A percentile compares a stretch with the other conserved stretches of the same genome.
Conservation (phyloP, 1,284 basidiomycete species). For the Ceratobasidium sp. region DNA sequence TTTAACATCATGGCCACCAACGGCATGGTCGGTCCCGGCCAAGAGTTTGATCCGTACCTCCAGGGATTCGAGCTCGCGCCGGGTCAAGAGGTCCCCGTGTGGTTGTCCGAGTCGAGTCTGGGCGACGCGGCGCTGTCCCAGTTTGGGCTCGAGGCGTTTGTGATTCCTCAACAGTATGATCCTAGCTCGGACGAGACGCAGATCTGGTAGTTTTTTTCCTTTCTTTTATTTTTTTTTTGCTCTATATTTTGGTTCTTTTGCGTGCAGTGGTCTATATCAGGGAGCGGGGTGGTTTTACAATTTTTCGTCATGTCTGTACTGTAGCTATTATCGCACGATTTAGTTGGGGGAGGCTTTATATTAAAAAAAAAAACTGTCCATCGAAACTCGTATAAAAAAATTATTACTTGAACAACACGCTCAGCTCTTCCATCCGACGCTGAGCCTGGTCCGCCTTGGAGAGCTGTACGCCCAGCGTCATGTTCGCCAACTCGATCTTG, state of each 20-base stretch:
- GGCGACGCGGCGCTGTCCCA: slow-evolving; percentile 81
- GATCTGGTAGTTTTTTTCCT: slow-evolving; percentile 46
- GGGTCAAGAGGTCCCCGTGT: slow-evolving; percentile 81
- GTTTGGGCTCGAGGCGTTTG: slow-evolving; percentile 85
- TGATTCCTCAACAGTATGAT: slow-evolving; percentile 74
- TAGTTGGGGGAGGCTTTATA: not conserved
- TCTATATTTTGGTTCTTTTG: not conserved
- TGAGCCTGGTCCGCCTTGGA: slow-evolving; percentile 87
- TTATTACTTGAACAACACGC: slow-evolving; percentile 70
- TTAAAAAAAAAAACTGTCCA: slow-evolving; percentile 10
- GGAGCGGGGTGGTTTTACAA: slow-evolving; percentile 10
- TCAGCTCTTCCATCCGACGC: slow-evolving; percentile 86
- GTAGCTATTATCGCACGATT: slow-evolving; percentile 38
- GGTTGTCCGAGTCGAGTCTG: slow-evolving; percentile 84
- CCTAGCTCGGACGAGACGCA: slow-evolving; percentile 46
- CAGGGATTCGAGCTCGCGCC: slow-evolving; percentile 61
- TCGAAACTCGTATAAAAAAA: not conserved
- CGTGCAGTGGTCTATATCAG: not conserved
- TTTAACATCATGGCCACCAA: slow-evolving; percentile 19
- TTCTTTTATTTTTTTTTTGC: slow-evolving; percentile 2
- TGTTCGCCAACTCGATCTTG: slow-evolving; percentile 93
- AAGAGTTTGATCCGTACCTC: slow-evolving; percentile 53
- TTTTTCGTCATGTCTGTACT: slow-evolving; percentile 33
- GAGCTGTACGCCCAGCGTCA: slow-evolving; percentile 86
- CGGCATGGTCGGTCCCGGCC: slow-evolving; percentile 28